Evolutionary conservation across 2,329 filamentous ascomycete genomes (phyloP).

Genomic region (Fusarium equiseti): DNA sequence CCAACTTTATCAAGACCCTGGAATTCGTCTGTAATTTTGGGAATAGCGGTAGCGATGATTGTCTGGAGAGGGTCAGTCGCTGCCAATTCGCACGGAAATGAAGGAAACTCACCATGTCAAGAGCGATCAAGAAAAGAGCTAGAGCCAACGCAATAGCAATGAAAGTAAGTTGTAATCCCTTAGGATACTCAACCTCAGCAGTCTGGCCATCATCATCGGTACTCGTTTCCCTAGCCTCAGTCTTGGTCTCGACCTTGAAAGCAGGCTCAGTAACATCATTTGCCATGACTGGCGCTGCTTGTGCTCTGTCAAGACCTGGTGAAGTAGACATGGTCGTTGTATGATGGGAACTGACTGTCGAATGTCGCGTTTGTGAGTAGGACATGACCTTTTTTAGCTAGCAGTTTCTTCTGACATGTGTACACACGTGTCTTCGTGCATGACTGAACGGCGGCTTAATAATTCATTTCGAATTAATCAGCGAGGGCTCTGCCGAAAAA

Average conservation of each 20-base stretch:
- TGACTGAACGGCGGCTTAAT: neutral
- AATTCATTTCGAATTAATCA: conserved; percentile 15
- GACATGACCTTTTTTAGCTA: conserved; percentile 4
- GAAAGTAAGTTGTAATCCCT: conserved; percentile 2
- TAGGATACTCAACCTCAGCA: conserved; percentile 9
- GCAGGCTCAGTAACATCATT: conserved; percentile 3
- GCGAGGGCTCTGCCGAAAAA: conserved; percentile 3
- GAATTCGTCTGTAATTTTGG: conserved; percentile 43
- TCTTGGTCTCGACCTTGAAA: conserved; percentile 11
- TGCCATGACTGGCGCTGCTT: neutral
- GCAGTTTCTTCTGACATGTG: neutral
- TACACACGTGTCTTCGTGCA: neutral
- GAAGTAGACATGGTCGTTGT: conserved; percentile 7
- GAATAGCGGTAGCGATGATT: conserved; percentile 11
- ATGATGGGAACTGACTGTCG: neutral
- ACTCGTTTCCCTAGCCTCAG: conserved; percentile 2
- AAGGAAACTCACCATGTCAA: conserved; percentile 1
- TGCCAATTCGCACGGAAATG: neutral
- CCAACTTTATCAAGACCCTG: conserved; percentile 58
- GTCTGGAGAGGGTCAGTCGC: neutral
- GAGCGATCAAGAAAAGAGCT: conserved; percentile 11
- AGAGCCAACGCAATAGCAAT: conserved; percentile 4
- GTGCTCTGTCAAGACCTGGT: neutral
- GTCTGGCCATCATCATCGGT: neutral
- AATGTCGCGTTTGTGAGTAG: conserved; percentile 1